A percentile compares a stretch with the other conserved stretches of the same genome.
phyloP scores from a whole-genome alignment of 2,329 filamentous ascomycete species.

The Fusarium sp. region DNA sequence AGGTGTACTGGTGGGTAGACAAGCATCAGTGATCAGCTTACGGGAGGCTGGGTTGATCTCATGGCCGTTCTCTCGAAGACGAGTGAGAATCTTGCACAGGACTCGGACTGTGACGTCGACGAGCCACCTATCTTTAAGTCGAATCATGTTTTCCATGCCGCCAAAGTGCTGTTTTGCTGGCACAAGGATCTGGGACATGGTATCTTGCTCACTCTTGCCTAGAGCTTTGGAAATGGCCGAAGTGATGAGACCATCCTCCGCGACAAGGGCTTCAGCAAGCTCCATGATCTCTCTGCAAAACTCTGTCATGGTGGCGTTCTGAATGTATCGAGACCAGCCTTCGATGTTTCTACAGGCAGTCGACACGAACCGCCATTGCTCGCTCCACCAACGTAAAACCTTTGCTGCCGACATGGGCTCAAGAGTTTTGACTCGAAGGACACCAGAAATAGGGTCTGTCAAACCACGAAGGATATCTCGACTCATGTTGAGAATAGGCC shows the following conservation, averaged over 20 bases:
- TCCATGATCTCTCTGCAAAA: conserved; percentile 97
- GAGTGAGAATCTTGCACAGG: conserved; percentile 84
- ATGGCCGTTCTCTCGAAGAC: conserved; percentile 82
- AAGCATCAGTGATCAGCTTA: conserved; percentile 73
- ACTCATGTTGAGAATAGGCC: conserved; percentile 67
- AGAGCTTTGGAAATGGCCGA: conserved; percentile 67
- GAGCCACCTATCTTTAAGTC: conserved; percentile 88
- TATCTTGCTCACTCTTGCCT: conserved; percentile 51
- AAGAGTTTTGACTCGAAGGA: conserved; percentile 67
- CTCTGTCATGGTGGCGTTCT: conserved; percentile 85
- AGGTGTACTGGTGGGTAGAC: conserved; percentile 66
- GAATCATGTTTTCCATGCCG: conserved; percentile 87
- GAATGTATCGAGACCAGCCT: conserved; percentile 80
- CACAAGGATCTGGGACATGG: conserved; percentile 54
- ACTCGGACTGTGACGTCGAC: conserved; percentile 85
- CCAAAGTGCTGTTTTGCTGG: conserved; percentile 63
- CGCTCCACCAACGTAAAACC: conserved; percentile 84
- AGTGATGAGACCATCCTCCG: conserved; percentile 85
- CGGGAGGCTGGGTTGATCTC: conserved; percentile 72
- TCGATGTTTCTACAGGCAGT: conserved; percentile 88
- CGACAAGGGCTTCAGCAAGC: conserved; percentile 86
- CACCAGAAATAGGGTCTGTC: conserved; percentile 66
- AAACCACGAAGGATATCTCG: conserved; percentile 68
- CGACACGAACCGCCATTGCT: conserved; percentile 84
- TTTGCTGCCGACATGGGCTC: conserved; percentile 72